These are phyloP conservation scores for Curvularia verruculosa DNA, from an alignment of 2,329 filamentous ascomycete species.

Conservation along the genomic window DNA sequence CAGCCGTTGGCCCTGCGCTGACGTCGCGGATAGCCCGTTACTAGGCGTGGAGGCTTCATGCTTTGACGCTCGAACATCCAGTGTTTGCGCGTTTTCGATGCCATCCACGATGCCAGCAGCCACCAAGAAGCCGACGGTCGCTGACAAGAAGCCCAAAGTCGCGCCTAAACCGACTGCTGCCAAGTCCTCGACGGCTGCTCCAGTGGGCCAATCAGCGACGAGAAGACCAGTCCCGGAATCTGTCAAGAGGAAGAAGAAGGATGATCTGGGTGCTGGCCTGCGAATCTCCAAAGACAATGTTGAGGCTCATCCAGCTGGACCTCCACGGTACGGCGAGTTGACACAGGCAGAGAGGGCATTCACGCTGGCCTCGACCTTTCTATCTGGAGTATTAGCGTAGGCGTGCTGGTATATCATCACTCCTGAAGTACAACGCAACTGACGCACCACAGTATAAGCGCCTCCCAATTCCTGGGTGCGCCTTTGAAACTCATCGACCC, in stretches of 20 bases:
- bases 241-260: constrained; percentile 42
- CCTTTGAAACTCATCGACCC: constrained; percentile 78
- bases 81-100: constrained; percentile 5
- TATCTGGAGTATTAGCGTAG: constrained; percentile 57
- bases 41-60: constrained; percentile 5
- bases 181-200: neutral
- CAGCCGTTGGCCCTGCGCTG: constrained; percentile 24
- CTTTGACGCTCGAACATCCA: constrained; percentile 14
- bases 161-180: constrained; percentile 4
- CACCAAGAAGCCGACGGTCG: constrained; percentile 29
- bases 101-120: constrained; percentile 29
- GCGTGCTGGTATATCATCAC: constrained; percentile 12
- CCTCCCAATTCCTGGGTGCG: constrained; percentile 76
- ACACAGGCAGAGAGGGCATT: constrained; percentile 58
- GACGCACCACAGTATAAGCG: constrained; percentile 54
- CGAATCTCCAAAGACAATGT: constrained; percentile 52
- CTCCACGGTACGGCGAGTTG: constrained; percentile 54
- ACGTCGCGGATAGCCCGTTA: constrained; percentile 25
- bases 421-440: constrained; percentile 11
- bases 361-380: constrained; percentile 57
- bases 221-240: constrained; percentile 22
- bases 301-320: constrained; percentile 52
- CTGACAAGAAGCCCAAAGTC: constrained; percentile 2
- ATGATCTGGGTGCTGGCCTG: constrained; percentile 52
- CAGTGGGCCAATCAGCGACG: constrained; percentile 22